Base-by-base conservation (phyloP, 805 yeast genomes). In the Ogataea trehalophila region DNA sequence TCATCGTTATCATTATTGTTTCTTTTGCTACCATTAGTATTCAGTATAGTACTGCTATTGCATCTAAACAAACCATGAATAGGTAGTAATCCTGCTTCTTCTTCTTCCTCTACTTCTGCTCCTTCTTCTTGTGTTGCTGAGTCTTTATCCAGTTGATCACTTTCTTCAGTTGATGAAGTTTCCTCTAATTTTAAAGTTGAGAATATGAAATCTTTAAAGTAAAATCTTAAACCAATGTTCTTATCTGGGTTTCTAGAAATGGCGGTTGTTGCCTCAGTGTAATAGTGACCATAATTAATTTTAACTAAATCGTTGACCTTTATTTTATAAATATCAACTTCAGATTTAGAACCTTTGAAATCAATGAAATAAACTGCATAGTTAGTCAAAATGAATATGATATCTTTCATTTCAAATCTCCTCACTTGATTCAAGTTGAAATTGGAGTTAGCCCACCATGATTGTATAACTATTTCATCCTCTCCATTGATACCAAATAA, bases 361-460 rank as follows among this genome's bases (percentile, higher is more conserved):
- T 56, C 52, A 13, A 62, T 58, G 8, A 65, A 50, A 44, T 58
- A 59, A 13, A 66, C 40, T 9, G 57, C 48, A 5, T 39, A 38
- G 39, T 58, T 52, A 5, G 68, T 54, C 11, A 65, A 46, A 4
- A 66, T 48, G 22, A 68, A 46, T 4, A 68, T 54, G 14, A 54
- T 42, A 26, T 62, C 62, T 13, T 45, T 42, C 45, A 66, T 31
- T 6, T 42, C 43, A 15, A 40, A 41, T 8, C 48, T 44, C 17
- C 50, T 50, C 8, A 46, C 39, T 16, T 45, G 33, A 34, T 55
- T 52, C 26, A 53, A 26, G 15, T 41, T 37, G 9, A 48, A 46
- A 47, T 47, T 50, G 16, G 58, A 47, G 18, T 48, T 46, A 1
- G 67, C 55, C 71, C 71, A 66, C 71, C 72, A 70, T 4, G 62